Evolutionary conservation across 1,284 basidiomycete genomes (phyloP).

Genomic region (Limonomyces culmigenus): DNA sequence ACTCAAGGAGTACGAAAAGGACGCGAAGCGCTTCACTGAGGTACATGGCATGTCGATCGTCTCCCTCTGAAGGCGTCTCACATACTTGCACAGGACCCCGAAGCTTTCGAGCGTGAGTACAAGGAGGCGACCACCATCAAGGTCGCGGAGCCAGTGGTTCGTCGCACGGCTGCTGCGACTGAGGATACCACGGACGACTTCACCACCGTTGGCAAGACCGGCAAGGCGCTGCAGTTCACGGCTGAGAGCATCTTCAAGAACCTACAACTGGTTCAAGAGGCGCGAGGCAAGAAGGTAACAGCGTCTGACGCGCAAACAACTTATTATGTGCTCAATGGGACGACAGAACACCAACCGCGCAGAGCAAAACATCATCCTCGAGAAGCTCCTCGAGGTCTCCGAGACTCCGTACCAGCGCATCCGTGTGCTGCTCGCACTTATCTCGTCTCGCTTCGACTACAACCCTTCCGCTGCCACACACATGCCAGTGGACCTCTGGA

Average conservation of each 20-base stretch:
- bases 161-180: conserved; percentile 19
- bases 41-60: no score
- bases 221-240: conserved; percentile 72
- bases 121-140: conserved; percentile 19
- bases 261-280: conserved; percentile 83
- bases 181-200: conserved; percentile 57
- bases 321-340: conserved; percentile 1
- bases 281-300: conserved; percentile 85
- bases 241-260: conserved; percentile 89
- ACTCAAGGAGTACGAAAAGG: conserved; percentile 76
- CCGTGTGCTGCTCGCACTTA: conserved; percentile 83
- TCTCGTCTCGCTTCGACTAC: conserved; percentile 96
- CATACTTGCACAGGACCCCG: conserved; percentile 52
- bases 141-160: not conserved
- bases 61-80: not conserved
- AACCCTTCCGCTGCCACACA: conserved; percentile 75
- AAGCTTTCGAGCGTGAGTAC: conserved; percentile 58
- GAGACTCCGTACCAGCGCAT: conserved; percentile 86
- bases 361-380: conserved; percentile 87
- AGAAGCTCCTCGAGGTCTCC: conserved; percentile 78
- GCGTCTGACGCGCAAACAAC: not conserved
- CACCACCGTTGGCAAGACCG: conserved; percentile 84
- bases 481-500: conserved; percentile 92
- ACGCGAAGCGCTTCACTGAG: conserved; percentile 66
- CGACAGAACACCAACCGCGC: conserved; percentile 87